Percentiles rank a stretch among this genome's conserved stretches.
These are phyloP conservation scores for Theobroma cacao DNA, from an alignment of 345 rosid genomes.

Conservation along the genomic window DNA sequence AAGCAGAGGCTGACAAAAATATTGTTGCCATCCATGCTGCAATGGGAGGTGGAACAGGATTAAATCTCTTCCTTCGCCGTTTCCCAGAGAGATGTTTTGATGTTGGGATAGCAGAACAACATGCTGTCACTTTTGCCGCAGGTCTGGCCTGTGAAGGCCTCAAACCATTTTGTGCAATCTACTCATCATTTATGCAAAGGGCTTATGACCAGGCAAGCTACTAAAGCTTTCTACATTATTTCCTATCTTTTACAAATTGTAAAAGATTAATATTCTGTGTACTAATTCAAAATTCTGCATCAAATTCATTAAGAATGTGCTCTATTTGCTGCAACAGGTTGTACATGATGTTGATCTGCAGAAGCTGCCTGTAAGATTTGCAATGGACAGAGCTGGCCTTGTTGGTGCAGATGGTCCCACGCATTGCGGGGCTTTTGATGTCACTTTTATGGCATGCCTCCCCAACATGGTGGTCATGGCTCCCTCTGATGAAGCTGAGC, in stretches of 20 bases:
- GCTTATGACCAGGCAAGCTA: slow-evolving; percentile 93
- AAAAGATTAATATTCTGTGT: neutral
- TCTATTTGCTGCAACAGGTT: slow-evolving; percentile 47
- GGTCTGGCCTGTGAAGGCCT: slow-evolving; percentile 96
- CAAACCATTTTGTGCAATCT: slow-evolving; percentile 93
- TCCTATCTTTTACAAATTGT: neutral
- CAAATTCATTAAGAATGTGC: neutral
- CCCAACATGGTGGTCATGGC: slow-evolving; percentile 99
- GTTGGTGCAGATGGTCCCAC: slow-evolving; percentile 99
- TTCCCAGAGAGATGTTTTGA: slow-evolving; percentile 89
- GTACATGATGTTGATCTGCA: slow-evolving; percentile 97
- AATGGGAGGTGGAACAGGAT: slow-evolving; percentile 99
- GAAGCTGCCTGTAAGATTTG: slow-evolving; percentile 92
- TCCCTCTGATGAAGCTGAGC: slow-evolving; percentile 97
- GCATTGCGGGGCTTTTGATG: slow-evolving; percentile 95
- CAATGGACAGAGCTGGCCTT: slow-evolving; percentile 96
- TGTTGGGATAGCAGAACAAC: slow-evolving; percentile 98
- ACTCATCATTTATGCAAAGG: slow-evolving; percentile 95
- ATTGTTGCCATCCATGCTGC: slow-evolving; percentile 97
- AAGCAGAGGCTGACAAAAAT: slow-evolving; percentile 84
- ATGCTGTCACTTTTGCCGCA: slow-evolving; percentile 97
- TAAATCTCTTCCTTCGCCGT: slow-evolving; percentile 83
- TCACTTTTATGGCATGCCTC: slow-evolving; percentile 96
- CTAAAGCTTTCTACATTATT: neutral
- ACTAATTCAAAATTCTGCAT: neutral